Conservation (phyloP, 2,329 filamentous ascomycete species). For the Helminthosporium solani region DNA sequence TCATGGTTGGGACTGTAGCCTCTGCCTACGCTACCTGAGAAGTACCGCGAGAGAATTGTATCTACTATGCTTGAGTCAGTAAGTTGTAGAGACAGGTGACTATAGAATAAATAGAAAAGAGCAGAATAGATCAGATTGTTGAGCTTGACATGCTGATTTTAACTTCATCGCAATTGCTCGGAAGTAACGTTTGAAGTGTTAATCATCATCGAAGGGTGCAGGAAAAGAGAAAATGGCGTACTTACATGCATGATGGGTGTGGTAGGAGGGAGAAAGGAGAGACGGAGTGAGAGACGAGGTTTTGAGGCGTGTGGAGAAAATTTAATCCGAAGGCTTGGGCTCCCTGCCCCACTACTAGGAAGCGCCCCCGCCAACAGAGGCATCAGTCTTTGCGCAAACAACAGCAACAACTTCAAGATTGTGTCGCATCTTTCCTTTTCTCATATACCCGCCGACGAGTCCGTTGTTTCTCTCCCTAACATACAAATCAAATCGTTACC, state of each 20-base stretch:
- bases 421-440: background rate
- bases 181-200: slow-evolving; percentile 35
- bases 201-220: slow-evolving; percentile 35
- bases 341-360: slow-evolving; percentile 32
- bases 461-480: slow-evolving; percentile 1
- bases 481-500: background rate
- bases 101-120: background rate
- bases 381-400: slow-evolving; percentile 13
- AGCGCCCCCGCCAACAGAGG: slow-evolving; percentile 21
- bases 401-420: background rate
- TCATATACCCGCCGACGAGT: slow-evolving; percentile 11
- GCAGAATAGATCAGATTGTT: slow-evolving; percentile 51
- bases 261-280: slow-evolving; percentile 4
- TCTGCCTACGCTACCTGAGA: background rate
- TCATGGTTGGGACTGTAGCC: background rate
- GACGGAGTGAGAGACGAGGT: slow-evolving; percentile 2
- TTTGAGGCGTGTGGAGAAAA: slow-evolving; percentile 13
- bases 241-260: slow-evolving; percentile 19
- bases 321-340: slow-evolving; percentile 16
- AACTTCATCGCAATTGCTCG: slow-evolving; percentile 39
- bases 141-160: slow-evolving; percentile 52
- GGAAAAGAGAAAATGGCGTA: background rate
- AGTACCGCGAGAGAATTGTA: background rate
- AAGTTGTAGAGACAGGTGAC: background rate
- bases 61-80: background rate